Percentiles rank a stretch among this genome's conserved stretches.
Conservation (phyloP, 176 grass and related monocot species). For the Panicum miliaceum region DNA sequence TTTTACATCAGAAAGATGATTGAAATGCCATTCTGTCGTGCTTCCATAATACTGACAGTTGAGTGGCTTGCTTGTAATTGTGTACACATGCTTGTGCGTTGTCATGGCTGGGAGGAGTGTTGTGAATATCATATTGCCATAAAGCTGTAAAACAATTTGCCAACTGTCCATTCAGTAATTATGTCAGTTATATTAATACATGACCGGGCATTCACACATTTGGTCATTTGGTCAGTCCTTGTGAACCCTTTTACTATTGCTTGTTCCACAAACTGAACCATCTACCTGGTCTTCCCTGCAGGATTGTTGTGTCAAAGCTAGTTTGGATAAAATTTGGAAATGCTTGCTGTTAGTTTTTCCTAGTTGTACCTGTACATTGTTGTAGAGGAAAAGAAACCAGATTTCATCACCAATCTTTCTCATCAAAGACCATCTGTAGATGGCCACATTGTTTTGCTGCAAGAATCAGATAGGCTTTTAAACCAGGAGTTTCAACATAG, state of each 20-base stretch:
- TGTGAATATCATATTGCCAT: constrained; percentile 42
- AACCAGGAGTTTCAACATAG: constrained; percentile 13
- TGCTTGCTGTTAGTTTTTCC: constrained; percentile 23
- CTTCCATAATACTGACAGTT: constrained; percentile 39
- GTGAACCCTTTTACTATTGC: constrained; percentile 1
- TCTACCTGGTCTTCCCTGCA: constrained; percentile 94
- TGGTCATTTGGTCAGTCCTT: constrained; percentile 1
- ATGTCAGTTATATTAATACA: constrained; percentile 29
- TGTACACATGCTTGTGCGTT: constrained; percentile 32
- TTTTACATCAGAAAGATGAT: constrained; percentile 97
- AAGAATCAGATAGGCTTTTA: constrained; percentile 36
- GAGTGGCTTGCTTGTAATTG: constrained; percentile 57
- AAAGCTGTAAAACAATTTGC: constrained; percentile 51
- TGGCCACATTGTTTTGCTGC: constrained; percentile 41
- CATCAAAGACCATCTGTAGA: constrained; percentile 39
- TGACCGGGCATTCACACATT: not conserved
- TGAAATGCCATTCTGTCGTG: constrained; percentile 50
- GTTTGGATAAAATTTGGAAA: constrained; percentile 59
- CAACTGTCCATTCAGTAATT: constrained; percentile 26
- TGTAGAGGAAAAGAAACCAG: constrained; percentile 26
- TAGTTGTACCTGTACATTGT: constrained; percentile 33
- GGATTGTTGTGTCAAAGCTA: constrained; percentile 86
- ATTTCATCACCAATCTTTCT: constrained; percentile 34
- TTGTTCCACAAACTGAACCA: constrained; percentile 57
- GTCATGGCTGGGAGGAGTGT: constrained; percentile 37